These are phyloP conservation scores for Pyrus bretschneideri DNA, from an alignment of 306 rosid genomes.

Conservation along the genomic window DNA sequence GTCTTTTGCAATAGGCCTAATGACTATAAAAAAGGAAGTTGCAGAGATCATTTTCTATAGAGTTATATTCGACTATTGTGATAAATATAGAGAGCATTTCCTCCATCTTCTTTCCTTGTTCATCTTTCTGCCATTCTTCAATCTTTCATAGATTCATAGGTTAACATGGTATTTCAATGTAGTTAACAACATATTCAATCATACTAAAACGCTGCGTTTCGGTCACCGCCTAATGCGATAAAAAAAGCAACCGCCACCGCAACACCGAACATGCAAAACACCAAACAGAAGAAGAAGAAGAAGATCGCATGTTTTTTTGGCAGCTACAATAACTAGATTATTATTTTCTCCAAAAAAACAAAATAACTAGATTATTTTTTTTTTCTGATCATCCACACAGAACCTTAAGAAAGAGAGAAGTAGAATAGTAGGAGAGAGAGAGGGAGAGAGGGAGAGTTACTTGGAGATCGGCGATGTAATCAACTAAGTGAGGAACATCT, in stretches of 20 bases:
- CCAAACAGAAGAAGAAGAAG: background rate
- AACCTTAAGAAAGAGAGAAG: background rate
- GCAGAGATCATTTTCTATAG: too few relatives aligned
- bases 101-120: too few relatives aligned
- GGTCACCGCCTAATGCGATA: background rate
- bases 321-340: background rate
- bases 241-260: background rate
- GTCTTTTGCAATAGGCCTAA: too few relatives aligned
- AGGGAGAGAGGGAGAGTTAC: constrained; percentile 11
- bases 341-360: too few relatives aligned
- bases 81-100: too few relatives aligned
- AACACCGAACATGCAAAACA: background rate
- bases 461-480: constrained; percentile 38
- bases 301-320: background rate
- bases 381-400: background rate
- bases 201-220: background rate
- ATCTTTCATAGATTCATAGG: too few relatives aligned
- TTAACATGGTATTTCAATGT: too few relatives aligned
- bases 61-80: too few relatives aligned
- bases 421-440: background rate
- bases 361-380: too few relatives aligned
- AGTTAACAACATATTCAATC: background rate
- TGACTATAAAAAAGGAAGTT: too few relatives aligned
- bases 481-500: constrained; percentile 60
- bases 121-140: too few relatives aligned